Base-by-base conservation (phyloP, 345 rosid species). In the Angophora floribunda region DNA sequence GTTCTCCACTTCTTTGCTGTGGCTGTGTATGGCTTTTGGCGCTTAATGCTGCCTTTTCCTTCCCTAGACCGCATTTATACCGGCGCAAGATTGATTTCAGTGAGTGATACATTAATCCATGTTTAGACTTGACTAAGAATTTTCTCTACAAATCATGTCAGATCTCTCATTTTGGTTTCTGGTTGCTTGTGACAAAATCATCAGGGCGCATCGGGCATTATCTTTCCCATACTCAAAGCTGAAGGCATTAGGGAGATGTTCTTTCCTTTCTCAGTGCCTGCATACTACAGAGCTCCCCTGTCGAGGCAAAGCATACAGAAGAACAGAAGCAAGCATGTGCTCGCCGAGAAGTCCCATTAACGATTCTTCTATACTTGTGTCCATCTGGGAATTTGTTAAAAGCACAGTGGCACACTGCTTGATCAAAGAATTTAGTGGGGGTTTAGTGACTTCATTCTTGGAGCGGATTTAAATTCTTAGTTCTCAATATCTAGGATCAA, bases 1-100 rank as follows among this genome's bases (percentile, higher is more conserved):
- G 89, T 87, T 52, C 51, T 88, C 78, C 89, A 89, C 47, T 87
- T 89, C 87, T 87, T 89, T 65, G 89, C 89, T 13, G 90, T 89
- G 45, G 90, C 90, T 22, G 30, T 87, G 4, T 89, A 87, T 59
- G 90, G 90, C n/a, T 86, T 89, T 82, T 79, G 90, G 59, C 52
- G 88, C 47, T 50, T 89, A 26, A 19, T 89, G 78, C 30, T 89
- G 51, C 90, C 90, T n/a, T 89, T 82, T 61, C 90, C 90, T 26
- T 80, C 90, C 30, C 85, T 82, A 7, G 51, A 84, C 52, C 87
- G 90, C 24, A n/a, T 80, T 12, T 87, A 82, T 22, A 87, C 67
- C 6, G 90, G 88, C 30, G 88, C 90, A 0, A 89, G 88, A 70
- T 75, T 89, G 86, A 80, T 89, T 61, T 89, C 87, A 15, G 90